Evolutionary conservation across 1,284 basidiomycete genomes (phyloP).

Genomic region (Trichosporon ovoides): DNA sequence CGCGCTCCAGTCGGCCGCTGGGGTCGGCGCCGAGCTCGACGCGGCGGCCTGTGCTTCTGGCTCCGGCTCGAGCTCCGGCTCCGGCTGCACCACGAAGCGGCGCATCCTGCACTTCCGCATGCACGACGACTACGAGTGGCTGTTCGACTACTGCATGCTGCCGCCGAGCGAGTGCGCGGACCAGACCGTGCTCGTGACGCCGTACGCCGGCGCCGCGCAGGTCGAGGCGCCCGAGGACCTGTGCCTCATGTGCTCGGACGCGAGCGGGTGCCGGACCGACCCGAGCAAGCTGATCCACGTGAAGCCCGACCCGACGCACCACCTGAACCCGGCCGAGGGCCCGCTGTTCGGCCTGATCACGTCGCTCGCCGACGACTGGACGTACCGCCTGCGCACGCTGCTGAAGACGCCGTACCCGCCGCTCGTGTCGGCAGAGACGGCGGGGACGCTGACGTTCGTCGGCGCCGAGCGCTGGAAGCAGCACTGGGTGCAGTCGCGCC

Average conservation of each 20-base stretch:
- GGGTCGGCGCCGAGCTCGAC: neutral
- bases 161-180: neutral
- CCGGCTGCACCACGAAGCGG: neutral
- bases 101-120: neutral
- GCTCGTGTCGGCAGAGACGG: neutral
- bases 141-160: slow-evolving; percentile 6
- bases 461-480: neutral
- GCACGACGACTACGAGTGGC: neutral
- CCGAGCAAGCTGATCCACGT: neutral
- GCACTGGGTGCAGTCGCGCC: neutral
- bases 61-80: too few relatives aligned
- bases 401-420: neutral
- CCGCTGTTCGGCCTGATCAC: neutral
- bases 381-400: neutral
- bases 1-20: neutral
- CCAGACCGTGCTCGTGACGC: neutral
- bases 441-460: neutral
- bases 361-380: neutral
- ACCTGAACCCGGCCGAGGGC: neutral
- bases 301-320: neutral
- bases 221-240: neutral
- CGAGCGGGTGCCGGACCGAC: slow-evolving; percentile 1
- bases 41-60: too few relatives aligned
- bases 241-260: neutral
- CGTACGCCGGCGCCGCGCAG: neutral